These are phyloP conservation scores for Diplodia sapinea DNA, from an alignment of 2,329 filamentous ascomycete genomes.

Conservation along the genomic window DNA sequence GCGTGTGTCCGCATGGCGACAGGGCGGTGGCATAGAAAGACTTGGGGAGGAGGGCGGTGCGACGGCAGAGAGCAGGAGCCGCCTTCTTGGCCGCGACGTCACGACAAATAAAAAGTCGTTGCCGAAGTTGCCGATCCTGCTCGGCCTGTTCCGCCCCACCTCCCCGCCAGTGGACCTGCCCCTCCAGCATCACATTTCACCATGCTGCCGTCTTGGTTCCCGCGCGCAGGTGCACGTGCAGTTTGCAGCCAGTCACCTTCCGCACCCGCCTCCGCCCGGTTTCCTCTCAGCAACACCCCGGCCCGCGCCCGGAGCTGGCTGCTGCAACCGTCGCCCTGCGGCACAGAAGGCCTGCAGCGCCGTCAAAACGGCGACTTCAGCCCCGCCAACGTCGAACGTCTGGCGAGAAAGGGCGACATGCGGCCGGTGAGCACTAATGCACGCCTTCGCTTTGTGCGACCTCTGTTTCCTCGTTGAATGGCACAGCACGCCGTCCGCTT, in stretches of 20 bases:
- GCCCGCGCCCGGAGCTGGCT: constrained; percentile 4
- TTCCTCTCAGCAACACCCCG: background rate
- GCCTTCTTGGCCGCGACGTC: constrained; percentile 12
- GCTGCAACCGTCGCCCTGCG: constrained; percentile 14
- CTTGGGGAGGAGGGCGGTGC: background rate
- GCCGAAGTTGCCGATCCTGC: constrained; percentile 10
- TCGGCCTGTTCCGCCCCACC: background rate
- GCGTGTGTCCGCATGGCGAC: constrained; percentile 59
- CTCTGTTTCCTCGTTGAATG: background rate
- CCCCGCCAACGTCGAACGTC: constrained; percentile 24
- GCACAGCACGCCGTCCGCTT: background rate
- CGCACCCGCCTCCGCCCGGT: background rate
- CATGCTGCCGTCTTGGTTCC: background rate
- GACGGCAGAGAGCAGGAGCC: background rate
- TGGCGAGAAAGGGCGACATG: constrained; percentile 29
- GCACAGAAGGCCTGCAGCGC: constrained; percentile 1
- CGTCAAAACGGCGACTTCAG: background rate
- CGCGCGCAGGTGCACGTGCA: background rate
- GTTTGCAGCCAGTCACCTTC: background rate
- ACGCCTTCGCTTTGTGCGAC: constrained; percentile 2
- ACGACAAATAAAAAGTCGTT: background rate
- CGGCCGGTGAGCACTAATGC: constrained; percentile 29
- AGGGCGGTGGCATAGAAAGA: background rate
- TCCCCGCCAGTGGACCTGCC: background rate
- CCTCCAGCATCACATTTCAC: background rate